Evolutionary conservation across 768 basidiomycete species (phyloP).

Genomic region (Pleurotus platypus): DNA sequence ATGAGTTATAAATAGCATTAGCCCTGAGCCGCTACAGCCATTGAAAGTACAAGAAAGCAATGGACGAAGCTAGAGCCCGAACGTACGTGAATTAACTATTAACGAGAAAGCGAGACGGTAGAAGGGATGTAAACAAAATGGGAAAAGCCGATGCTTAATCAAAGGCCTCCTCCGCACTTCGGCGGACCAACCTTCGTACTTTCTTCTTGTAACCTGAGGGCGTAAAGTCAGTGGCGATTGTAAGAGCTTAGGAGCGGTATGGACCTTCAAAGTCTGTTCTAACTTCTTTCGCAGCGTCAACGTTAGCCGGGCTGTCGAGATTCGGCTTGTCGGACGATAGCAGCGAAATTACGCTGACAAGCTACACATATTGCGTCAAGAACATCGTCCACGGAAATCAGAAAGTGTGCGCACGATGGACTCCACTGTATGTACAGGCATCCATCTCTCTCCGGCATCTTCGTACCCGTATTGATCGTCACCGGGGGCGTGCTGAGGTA

Average conservation of each 20-base stretch:
- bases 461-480: conserved; percentile 98
- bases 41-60: not conserved
- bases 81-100: conserved; percentile 12
- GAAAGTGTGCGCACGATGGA: conserved; percentile 66
- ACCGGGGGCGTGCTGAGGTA: conserved; percentile 81
- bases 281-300: conserved; percentile 91
- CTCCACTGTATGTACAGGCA: conserved; percentile 96
- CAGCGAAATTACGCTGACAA: conserved; percentile 94
- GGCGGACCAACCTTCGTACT: conserved; percentile 83
- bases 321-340: conserved; percentile 90
- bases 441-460: conserved; percentile 94
- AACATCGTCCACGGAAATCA: not conserved
- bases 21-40: not conserved
- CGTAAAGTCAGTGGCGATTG: conserved; percentile 11
- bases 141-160: conserved; percentile 39
- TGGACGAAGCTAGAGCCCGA: not conserved
- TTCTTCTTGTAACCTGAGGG: conserved; percentile 87
- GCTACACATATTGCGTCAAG: conserved; percentile 40
- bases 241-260: conserved; percentile 15
- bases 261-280: conserved; percentile 59
- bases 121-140: conserved; percentile 7
- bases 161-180: conserved; percentile 86
- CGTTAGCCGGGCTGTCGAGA: conserved; percentile 91
- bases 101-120: conserved; percentile 9
- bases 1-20: not conserved